Conservation (phyloP, 108 stramenopile species). For the Fragilariopsis cylindrus region DNA sequence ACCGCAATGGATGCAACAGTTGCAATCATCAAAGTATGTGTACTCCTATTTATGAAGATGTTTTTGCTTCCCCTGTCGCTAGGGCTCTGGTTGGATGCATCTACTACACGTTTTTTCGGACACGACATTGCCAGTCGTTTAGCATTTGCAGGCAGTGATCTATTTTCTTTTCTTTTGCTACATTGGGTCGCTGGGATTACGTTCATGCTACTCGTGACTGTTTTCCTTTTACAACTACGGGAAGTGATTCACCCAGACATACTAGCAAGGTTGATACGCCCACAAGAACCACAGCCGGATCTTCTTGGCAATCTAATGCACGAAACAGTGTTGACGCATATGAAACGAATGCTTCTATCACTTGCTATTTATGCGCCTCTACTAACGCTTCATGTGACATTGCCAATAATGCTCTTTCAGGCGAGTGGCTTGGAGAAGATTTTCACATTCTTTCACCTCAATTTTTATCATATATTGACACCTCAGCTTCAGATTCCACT, state of each 20-base stretch:
- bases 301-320: constrained; percentile 91
- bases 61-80: constrained; percentile 71
- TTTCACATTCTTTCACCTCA: constrained; percentile 63
- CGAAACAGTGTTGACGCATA: constrained; percentile 82
- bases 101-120: constrained; percentile 66
- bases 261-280: constrained; percentile 85
- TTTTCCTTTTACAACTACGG: constrained; percentile 89
- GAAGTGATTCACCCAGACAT: constrained; percentile 94
- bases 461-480: constrained; percentile 78
- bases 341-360: constrained; percentile 82
- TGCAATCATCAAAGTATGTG: constrained; percentile 71
- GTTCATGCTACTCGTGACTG: constrained; percentile 96
- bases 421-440: constrained; percentile 36
- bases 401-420: constrained; percentile 57
- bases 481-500: constrained; percentile 91
- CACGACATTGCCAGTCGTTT: constrained; percentile 52
- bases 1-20: constrained; percentile 56
- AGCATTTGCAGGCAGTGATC: constrained; percentile 64
- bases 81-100: constrained; percentile 76
- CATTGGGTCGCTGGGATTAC: constrained; percentile 96
- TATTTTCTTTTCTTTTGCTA: constrained; percentile 73
- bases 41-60: constrained; percentile 91
- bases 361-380: constrained; percentile 71
- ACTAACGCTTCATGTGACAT: constrained; percentile 61
- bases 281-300: constrained; percentile 98